A percentile compares a stretch with the other conserved stretches of the same genome.
These are phyloP conservation scores for Pichia sp. DNA, from an alignment of 1,139 yeast genomes.

Conservation along the genomic window DNA sequence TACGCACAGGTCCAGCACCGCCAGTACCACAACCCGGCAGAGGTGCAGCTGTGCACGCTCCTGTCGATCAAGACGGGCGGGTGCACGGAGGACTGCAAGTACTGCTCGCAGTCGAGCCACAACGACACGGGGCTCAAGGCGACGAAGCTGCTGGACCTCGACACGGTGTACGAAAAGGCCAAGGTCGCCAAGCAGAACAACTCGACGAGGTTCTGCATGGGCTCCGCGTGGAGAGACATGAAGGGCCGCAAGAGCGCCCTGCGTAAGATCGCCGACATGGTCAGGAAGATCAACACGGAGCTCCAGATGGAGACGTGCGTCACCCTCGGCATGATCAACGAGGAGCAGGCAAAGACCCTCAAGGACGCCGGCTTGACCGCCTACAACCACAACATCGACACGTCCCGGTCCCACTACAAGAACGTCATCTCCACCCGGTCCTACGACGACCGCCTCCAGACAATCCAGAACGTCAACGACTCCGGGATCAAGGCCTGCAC, in stretches of 20 bases:
- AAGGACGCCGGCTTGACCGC: conserved; percentile 75
- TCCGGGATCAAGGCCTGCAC: conserved; percentile 72
- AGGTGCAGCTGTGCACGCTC: conserved; percentile 72
- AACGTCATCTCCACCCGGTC: conserved; percentile 64
- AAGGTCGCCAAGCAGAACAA: conserved; percentile 64
- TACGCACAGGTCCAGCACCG: conserved; percentile 66
- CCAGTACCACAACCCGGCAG: conserved; percentile 59
- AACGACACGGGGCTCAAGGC: conserved; percentile 69
- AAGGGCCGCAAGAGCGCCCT: conserved; percentile 67
- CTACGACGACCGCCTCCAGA: conserved; percentile 65
- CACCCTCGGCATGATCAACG: conserved; percentile 71
- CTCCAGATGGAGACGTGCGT: conserved; percentile 76
- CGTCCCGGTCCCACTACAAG: conserved; percentile 74
- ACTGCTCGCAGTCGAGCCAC: conserved; percentile 71
- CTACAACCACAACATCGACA: conserved; percentile 76
- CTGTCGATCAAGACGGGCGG: conserved; percentile 77
- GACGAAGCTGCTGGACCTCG: conserved; percentile 56
- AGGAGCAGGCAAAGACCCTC: conserved; percentile 54
- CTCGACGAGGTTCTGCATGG: conserved; percentile 77
- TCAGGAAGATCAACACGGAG: conserved; percentile 51
- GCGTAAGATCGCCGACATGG: conserved; percentile 62
- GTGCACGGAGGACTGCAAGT: conserved; percentile 76
- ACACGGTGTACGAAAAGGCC: conserved; percentile 61
- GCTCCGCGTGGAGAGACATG: conserved; percentile 90
- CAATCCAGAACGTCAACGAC: conserved; percentile 58